Conservation (phyloP, 2,329 filamentous ascomycete species). For the Ceratocystis cubensis region DNA sequence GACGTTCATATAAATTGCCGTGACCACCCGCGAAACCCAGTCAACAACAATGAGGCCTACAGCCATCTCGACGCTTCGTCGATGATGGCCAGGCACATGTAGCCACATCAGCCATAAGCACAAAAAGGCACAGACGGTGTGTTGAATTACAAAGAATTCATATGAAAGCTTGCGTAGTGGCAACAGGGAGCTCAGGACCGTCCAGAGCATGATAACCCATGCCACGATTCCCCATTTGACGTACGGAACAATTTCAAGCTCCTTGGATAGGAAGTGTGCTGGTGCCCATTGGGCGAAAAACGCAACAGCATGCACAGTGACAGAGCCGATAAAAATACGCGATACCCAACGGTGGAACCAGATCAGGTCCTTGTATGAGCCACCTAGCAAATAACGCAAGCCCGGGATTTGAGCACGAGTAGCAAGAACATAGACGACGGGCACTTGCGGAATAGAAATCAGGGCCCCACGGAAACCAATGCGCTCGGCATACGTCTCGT, state of each 20-base stretch:
- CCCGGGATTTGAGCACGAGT: constrained; percentile 46
- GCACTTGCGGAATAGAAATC: constrained; percentile 52
- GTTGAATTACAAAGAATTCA: constrained; percentile 58
- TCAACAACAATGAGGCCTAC: constrained; percentile 52
- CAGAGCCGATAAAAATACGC: constrained; percentile 54
- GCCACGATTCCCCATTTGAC: constrained; percentile 55
- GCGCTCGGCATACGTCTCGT: constrained; percentile 49
- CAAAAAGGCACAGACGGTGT: constrained; percentile 48
- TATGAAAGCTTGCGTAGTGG: constrained; percentile 54
- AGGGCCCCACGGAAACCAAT: constrained; percentile 56
- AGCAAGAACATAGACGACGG: constrained; percentile 49
- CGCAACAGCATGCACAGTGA: constrained; percentile 56
- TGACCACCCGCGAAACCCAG: constrained; percentile 38
- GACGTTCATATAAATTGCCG: constrained; percentile 43
- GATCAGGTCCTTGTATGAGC: constrained; percentile 56
- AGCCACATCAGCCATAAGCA: constrained; percentile 53
- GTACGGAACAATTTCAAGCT: constrained; percentile 50
- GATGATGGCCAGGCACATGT: constrained; percentile 48
- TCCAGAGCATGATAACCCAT: constrained; percentile 55
- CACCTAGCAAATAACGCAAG: constrained; percentile 39
- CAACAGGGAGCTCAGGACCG: constrained; percentile 47
- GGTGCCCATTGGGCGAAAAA: constrained; percentile 54
- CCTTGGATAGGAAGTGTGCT: constrained; percentile 44
- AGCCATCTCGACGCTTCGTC: constrained; percentile 53
- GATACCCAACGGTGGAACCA: constrained; percentile 64